Evolutionary conservation across 306 rosid genomes (phyloP), one percentile per base, ranked within the genome.

Genomic region (Datisca glomerata): DNA sequence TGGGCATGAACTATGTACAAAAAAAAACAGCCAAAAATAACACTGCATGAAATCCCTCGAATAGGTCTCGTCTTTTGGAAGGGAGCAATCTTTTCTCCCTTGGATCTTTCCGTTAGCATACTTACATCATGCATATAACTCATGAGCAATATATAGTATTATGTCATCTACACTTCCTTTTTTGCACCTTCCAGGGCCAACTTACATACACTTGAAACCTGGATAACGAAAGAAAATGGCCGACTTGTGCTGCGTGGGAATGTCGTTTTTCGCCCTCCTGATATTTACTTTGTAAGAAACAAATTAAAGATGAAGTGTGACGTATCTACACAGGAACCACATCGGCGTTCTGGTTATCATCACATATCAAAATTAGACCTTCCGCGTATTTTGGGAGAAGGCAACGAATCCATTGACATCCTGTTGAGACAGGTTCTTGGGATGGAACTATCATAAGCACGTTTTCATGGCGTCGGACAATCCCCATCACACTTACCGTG

Each of bases 401-500:
- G 74, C 92, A 75, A 5, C 86, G 86, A 31, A 61, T 21, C 98
- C 96, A 84, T 37, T 75, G 86, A 49, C 89, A 85, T 42, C 98
- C 94, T 14, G 94, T 84, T 12, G 94, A 80, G 40, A 75, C 74
- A 4, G 94, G 82, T 47, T 78, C 92, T 1, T 71, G 3, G 1
- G 96, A 68, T 35, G 98, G 96, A 48, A 85, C 85, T 55, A 91
- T 76, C 98, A 80, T 91, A 46, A 85, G 78, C 59, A 85, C 80
- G 9, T 91, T 91, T 33, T 91, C 98, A 4, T 91, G 98, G 38
- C 96, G 75, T 0, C 81, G 76, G 28, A 91, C 98, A 8, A 91
- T 72, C 29, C 98, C 98, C 94, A 80, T 78, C 55, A 91, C 96
- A 56, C 98, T 91, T 5, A 91, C 94, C 0, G 94, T 91, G 71